Evolutionary conservation across 2,329 filamentous ascomycete species (phyloP).

Genomic region (Penicillium glabrum): DNA sequence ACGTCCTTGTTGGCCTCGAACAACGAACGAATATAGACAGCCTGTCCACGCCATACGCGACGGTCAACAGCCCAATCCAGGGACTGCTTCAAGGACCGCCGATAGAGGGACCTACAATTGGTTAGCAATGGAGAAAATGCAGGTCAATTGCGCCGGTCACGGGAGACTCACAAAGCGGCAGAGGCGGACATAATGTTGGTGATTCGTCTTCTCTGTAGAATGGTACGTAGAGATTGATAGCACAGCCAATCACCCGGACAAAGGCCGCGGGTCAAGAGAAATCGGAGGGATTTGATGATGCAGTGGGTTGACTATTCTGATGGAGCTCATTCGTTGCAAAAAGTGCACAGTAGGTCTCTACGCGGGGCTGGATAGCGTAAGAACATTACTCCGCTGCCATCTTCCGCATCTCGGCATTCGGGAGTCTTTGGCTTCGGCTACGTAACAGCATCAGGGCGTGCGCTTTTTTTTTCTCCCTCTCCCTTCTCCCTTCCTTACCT

Average conservation of each 20-base stretch:
- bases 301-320: constrained; percentile 24
- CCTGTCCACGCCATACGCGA: constrained; percentile 91
- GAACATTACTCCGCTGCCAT: constrained; percentile 35
- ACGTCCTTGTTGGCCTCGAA: constrained; percentile 92
- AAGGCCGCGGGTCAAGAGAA: not conserved
- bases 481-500: not conserved
- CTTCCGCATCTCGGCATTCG: constrained; percentile 24
- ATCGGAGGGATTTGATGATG: not conserved
- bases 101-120: constrained; percentile 68
- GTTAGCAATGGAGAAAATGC: constrained; percentile 2
- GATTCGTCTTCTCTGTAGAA: too few relatives aligned
- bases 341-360: constrained; percentile 13
- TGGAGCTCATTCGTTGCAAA: constrained; percentile 24
- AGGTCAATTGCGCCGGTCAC: not conserved
- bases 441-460: constrained; percentile 22
- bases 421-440: constrained; percentile 22
- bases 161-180: constrained; percentile 38
- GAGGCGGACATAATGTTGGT: constrained; percentile 37
- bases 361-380: constrained; percentile 21
- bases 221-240: not conserved
- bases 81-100: constrained; percentile 86
- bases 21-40: constrained; percentile 88
- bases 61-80: constrained; percentile 95
- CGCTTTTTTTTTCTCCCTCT: constrained; percentile 6
- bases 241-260: not conserved